A percentile compares a stretch with the other conserved stretches of the same genome.
These are phyloP conservation scores for Cocos nucifera DNA, from an alignment of 176 grass and related monocot species.

Conservation along the genomic window DNA sequence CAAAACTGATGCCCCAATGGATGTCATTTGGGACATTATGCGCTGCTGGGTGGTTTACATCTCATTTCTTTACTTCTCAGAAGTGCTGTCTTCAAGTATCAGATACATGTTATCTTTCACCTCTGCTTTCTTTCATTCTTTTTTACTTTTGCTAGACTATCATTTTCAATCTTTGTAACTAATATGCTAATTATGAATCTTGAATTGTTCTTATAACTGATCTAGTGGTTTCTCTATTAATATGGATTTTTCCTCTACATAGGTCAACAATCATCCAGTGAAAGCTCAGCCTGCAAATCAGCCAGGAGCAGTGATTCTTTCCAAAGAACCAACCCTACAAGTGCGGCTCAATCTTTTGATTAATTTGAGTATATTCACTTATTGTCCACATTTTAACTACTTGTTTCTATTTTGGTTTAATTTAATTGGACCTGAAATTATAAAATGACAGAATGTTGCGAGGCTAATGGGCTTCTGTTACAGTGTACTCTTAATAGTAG, in stretches of 20 bases:
- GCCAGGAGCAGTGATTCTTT: constrained; percentile 58
- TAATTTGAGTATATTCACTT: not conserved
- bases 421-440: too few relatives aligned
- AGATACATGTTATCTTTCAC: too few relatives aligned
- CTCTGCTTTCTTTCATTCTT: constrained; percentile 11
- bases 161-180: constrained; percentile 5
- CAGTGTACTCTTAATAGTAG: too few relatives aligned
- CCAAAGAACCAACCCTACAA: constrained; percentile 55
- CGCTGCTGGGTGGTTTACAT: constrained; percentile 65
- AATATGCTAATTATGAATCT: not conserved
- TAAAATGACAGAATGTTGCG: too few relatives aligned
- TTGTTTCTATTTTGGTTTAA: not conserved
- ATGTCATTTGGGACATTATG: constrained; percentile 99
- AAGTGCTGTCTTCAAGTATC: too few relatives aligned
- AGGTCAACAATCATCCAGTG: constrained; percentile 94
- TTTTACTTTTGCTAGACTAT: not conserved
- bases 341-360: constrained; percentile 30
- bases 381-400: not conserved
- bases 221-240: not conserved
- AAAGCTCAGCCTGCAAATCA: constrained; percentile 60
- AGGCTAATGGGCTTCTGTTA: too few relatives aligned
- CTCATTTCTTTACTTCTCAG: too few relatives aligned
- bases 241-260: not conserved
- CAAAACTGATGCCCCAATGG: constrained; percentile 88
- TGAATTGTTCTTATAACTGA: not conserved